These are phyloP conservation scores for Hymenochaete sp. DNA, from an alignment of 1,284 basidiomycete species.

Conservation along the genomic window DNA sequence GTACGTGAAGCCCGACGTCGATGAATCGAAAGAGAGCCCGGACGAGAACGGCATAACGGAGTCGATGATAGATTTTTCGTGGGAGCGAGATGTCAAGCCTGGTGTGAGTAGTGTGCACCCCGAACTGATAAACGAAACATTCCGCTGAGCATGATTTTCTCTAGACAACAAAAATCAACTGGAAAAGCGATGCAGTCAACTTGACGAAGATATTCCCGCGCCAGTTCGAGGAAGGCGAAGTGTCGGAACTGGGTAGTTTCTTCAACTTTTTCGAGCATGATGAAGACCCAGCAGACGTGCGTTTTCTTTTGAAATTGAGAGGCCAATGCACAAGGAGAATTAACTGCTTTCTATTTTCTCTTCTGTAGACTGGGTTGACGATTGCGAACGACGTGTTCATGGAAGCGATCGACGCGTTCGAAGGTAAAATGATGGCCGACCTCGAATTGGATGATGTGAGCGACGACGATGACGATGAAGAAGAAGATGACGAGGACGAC, in stretches of 20 bases:
- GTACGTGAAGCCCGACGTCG: conserved; percentile 47
- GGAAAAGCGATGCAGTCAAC: conserved; percentile 74
- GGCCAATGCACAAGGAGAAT: no score
- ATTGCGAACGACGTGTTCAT: conserved; percentile 72
- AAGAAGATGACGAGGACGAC: conserved; percentile 61
- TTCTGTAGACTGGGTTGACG: conserved; percentile 50
- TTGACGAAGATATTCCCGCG: conserved; percentile 73
- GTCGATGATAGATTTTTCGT: conserved; percentile 68
- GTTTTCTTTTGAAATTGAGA: no score
- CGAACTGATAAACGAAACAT: background rate
- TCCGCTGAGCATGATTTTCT: background rate
- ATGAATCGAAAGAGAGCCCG: no score
- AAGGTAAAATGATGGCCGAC: conserved; percentile 56
- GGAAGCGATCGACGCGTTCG: conserved; percentile 70
- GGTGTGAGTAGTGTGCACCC: no score
- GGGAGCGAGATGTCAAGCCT: conserved; percentile 61
- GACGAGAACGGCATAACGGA: conserved; percentile 67
- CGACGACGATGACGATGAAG: conserved; percentile 53
- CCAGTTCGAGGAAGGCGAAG: conserved; percentile 46
- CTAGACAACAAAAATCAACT: conserved; percentile 61
- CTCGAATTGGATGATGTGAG: conserved; percentile 47
- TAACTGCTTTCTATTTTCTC: conserved; percentile 6
- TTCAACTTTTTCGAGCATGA: conserved; percentile 79
- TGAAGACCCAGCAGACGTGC: conserved; percentile 57
- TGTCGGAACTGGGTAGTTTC: conserved; percentile 71